Percentiles rank a stretch among this genome's conserved stretches.
phyloP scores from a whole-genome alignment of 1,284 basidiomycete species.

The Sanghuangporus sanghuang region DNA sequence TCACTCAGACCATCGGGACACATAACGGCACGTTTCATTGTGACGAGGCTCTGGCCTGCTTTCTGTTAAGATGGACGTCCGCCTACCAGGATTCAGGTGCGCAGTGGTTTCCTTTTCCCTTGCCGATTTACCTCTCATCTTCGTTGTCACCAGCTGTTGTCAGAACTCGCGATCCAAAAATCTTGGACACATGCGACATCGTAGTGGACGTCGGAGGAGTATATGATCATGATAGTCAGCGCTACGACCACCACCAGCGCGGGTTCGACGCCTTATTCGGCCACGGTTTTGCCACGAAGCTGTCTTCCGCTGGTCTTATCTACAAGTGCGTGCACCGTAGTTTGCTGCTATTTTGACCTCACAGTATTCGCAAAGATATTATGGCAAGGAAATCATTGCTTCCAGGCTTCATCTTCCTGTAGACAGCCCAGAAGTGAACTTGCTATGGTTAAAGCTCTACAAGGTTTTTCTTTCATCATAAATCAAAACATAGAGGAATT shows the following conservation, averaged over 20 bases:
- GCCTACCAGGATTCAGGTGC: slow-evolving; percentile 73
- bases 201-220: slow-evolving; percentile 98
- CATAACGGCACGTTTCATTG: slow-evolving; percentile 97
- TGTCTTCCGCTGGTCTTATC: slow-evolving; percentile 90
- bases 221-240: slow-evolving; percentile 74
- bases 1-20: slow-evolving; percentile 72
- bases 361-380: slow-evolving; percentile 61
- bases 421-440: slow-evolving; percentile 61
- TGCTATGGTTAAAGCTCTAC: slow-evolving; percentile 89
- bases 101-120: slow-evolving; percentile 17
- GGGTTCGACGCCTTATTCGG: slow-evolving; percentile 92
- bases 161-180: slow-evolving; percentile 75
- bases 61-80: slow-evolving; percentile 77
- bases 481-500: not conserved
- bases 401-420: slow-evolving; percentile 47
- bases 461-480: slow-evolving; percentile 36
- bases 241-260: slow-evolving; percentile 97
- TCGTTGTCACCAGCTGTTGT: slow-evolving; percentile 53
- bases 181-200: slow-evolving; percentile 84
- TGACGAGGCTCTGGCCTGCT: slow-evolving; percentile 94
- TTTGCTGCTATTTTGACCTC: slow-evolving; percentile 3
- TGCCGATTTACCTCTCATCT: not conserved
- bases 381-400: slow-evolving; percentile 85
- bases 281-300: slow-evolving; percentile 78
- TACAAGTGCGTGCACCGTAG: slow-evolving; percentile 69